Evolutionary conservation across 495 filamentous ascomycete species (phyloP), one percentile per base, ranked within the genome.

Genomic region (Neurospora intermedia): DNA sequence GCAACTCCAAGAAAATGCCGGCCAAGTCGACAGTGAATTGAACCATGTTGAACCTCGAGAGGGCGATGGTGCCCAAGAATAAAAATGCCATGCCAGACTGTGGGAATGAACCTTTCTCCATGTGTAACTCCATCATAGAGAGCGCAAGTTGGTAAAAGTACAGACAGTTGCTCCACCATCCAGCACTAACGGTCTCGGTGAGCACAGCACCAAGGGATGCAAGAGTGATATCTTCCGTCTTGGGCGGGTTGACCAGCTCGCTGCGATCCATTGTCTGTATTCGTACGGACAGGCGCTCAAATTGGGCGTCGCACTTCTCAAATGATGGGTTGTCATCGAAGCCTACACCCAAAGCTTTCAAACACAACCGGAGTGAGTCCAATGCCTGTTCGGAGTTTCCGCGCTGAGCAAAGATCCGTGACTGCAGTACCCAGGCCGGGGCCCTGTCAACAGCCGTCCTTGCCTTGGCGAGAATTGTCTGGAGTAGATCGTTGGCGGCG

Each of bases 91-190:
- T 87, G 39, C 92, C 90, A 18, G 91, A 88, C 78, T 96, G 91
- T 1, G 91, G 88, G 76, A 92, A 93, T 3, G 87, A 84, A 0
- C 90, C 91, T 46, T 87, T 84, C 11, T 78, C 81, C 18, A 96
- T 83, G 75, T 92, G 90, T 27, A 90, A 86, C 62, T 90, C 86
- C 76, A 95, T 83, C 84, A 94, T 89, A 70, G 90, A 85, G 13
- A 95, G 86, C 6, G 89, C 83, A 73, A 92, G 88, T 71, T 92
- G 89, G 78, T 94, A 96, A 80, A 94, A 97, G 35, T 89, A 86
- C 31, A 93, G 77, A 20, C 84, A 82, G 78, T 96, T 89, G 75
- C 88, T 89, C 93, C 93, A 97, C 81, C 92, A 97, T 1, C 91
- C 91, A n/a, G 93, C 89, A 70, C 89, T 89, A 73, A 92, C 87